Evolutionary conservation across 208 protist species (phyloP), one percentile per base, ranked within the genome.

Genomic region (Trypanosoma caninum): DNA sequence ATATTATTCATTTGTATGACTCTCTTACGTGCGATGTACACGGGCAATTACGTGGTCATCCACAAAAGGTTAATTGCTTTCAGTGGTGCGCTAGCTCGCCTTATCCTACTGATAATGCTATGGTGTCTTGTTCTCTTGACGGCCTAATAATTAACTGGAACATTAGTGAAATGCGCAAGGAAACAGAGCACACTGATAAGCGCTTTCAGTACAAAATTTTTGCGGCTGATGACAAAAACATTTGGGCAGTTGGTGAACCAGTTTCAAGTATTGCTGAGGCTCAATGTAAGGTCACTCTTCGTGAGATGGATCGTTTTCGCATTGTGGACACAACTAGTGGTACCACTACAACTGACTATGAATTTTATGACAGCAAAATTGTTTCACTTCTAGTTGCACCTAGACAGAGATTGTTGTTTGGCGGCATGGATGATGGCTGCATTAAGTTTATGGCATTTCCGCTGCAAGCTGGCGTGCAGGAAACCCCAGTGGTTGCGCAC

Each of bases 111-210:
- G 97, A 99, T 74, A 87, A 91, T 53, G 64, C 79, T 31, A 68
- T 97, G 31, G 57, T 98, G 38, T 95, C 89, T 6, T 89, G 82
- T 62, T 97, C 95, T 20, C 69, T 80, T 45, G 96, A 99, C 65
- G 97, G 97, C 57, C 87, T 97, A 55, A 85, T 98, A 27, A 95
- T 98, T 56, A 91, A 98, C 71, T 98, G 93, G 91, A 86, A 81
- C 59, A 67, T 96, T 7, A 63, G 65, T 23, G 86, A 94, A 47
- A 76, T 93, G 62, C 89, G 82, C 22, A 93, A 97, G 62, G 78
- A 83, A 41, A 71, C 72, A 53, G 94, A 98, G 59, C 82, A 94
- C 76, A 66, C 87, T 2, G 86, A 94, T 66, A 97, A 97, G 74
- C 78, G 76, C 30, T 96, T 83, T 56, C 79, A 92, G 60, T 98